These are phyloP conservation scores for Cymbopogon flexuosus DNA, from an alignment of 202 grass and related monocot species.

Conservation along the genomic window DNA sequence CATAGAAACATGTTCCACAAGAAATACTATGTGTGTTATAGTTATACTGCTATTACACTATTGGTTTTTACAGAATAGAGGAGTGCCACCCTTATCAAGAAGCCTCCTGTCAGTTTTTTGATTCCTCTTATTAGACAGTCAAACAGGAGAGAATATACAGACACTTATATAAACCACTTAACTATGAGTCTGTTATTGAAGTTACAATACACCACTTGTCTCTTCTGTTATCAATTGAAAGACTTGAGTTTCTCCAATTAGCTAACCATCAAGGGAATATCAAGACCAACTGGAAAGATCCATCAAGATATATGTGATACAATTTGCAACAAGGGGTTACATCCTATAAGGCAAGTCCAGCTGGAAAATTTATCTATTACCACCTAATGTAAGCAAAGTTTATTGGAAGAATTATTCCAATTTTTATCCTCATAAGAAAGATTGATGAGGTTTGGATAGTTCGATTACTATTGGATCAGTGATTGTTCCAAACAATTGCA, in stretches of 20 bases:
- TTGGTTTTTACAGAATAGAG: neutral
- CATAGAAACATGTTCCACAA: neutral
- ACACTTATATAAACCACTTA: neutral
- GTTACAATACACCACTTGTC: neutral
- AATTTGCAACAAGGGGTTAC: neutral
- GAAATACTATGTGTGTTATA: neutral
- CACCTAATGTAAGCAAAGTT: neutral
- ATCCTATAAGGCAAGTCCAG: neutral
- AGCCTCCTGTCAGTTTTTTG: neutral
- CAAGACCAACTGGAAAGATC: neutral
- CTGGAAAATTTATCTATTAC: neutral
- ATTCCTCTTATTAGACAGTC: neutral
- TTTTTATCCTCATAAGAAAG: constrained; percentile 21
- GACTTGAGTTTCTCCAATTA: neutral
- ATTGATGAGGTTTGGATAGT: neutral
- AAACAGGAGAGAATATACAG: neutral
- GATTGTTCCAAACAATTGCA: constrained; percentile 3
- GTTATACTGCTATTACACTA: neutral
- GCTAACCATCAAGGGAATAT: neutral
- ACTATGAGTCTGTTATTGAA: neutral
- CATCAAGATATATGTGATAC: constrained; percentile 7
- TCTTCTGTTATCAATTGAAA: neutral
- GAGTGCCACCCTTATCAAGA: neutral
- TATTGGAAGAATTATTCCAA: constrained; percentile 13
- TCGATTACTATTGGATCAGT: neutral